Evolutionary conservation across 2,329 filamentous ascomycete genomes (phyloP).

Genomic region (Pyrenochaeta sp.): DNA sequence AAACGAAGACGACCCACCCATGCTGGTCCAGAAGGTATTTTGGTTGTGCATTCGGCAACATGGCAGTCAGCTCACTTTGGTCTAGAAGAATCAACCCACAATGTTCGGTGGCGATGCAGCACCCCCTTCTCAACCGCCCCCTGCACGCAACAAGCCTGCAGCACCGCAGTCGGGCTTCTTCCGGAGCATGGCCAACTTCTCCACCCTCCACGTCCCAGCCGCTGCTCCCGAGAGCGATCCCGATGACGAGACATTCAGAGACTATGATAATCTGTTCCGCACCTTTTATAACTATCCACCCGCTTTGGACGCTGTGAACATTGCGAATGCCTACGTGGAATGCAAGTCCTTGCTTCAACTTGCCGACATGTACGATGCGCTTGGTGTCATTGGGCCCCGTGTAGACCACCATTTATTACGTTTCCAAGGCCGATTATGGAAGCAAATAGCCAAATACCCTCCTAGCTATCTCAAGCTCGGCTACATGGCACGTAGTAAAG

Average conservation of each 20-base stretch:
- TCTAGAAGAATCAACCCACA: conserved; percentile 52
- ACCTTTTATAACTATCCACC: conserved; percentile 96
- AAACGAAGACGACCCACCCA: conserved; percentile 77
- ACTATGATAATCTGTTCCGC: conserved; percentile 95
- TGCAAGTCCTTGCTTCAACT: conserved; percentile 88
- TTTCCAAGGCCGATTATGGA: conserved; percentile 90
- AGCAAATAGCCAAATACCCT: conserved; percentile 95
- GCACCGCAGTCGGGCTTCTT: conserved; percentile 77
- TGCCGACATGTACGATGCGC: conserved; percentile 94
- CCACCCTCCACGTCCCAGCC: conserved; percentile 57
- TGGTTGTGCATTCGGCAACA: not conserved
- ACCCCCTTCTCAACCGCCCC: conserved; percentile 56
- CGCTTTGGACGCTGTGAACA: conserved; percentile 82
- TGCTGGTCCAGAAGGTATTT: conserved; percentile 81
- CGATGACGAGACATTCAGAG: conserved; percentile 77
- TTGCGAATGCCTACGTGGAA: conserved; percentile 90
- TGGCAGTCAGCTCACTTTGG: conserved; percentile 16
- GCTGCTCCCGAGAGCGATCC: conserved; percentile 63
- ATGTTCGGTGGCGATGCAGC: conserved; percentile 64
- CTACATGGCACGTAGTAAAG: conserved; percentile 82
- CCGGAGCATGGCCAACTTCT: conserved; percentile 85
- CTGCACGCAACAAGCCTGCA: conserved; percentile 68
- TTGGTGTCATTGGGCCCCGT: conserved; percentile 84
- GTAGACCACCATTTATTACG: conserved; percentile 94
- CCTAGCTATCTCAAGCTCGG: conserved; percentile 90